These are phyloP conservation scores for Metschnikowia dekortorum DNA, from an alignment of 805 yeast genomes.

Conservation along the genomic window DNA sequence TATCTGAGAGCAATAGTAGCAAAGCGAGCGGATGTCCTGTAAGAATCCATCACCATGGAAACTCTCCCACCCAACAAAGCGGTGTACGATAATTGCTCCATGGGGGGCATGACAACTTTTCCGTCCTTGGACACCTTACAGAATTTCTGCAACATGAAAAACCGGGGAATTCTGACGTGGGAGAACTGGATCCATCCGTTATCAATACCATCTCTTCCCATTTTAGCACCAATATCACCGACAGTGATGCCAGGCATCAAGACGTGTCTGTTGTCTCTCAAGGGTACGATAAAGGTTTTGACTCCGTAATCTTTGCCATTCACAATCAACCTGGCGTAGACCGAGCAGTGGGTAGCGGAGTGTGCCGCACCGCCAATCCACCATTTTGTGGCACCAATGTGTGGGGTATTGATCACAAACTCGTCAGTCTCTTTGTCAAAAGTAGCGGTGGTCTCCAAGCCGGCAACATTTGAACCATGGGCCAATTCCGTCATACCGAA, in stretches of 20 bases:
- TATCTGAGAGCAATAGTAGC: slow-evolving; percentile 19
- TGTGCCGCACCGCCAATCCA: slow-evolving; percentile 24
- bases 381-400: slow-evolving; percentile 23
- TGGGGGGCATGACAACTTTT: slow-evolving; percentile 16
- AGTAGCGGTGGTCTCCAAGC: slow-evolving; percentile 22
- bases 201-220: slow-evolving; percentile 22
- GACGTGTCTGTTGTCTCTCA: slow-evolving; percentile 18
- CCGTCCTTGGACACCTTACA: slow-evolving; percentile 17
- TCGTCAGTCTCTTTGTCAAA: slow-evolving; percentile 18
- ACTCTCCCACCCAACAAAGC: slow-evolving; percentile 21
- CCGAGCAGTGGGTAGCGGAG: slow-evolving; percentile 19
- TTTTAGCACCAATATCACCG: slow-evolving; percentile 21
- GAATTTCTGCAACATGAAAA: slow-evolving; percentile 20
- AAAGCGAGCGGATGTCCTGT: slow-evolving; percentile 16
- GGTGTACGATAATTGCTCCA: slow-evolving; percentile 19
- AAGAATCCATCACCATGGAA: slow-evolving; percentile 20
- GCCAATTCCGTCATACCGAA: slow-evolving; percentile 22
- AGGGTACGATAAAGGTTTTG: slow-evolving; percentile 20
- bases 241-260: slow-evolving; percentile 20
- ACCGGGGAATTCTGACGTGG: slow-evolving; percentile 18
- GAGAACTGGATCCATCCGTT: slow-evolving; percentile 23
- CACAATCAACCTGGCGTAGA: slow-evolving; percentile 19
- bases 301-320: slow-evolving; percentile 21
- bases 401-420: slow-evolving; percentile 20
- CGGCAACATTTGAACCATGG: slow-evolving; percentile 21